These are phyloP conservation scores for Thraustotheca clavata DNA, from an alignment of 352 stramenopile species.

Conservation along the genomic window DNA sequence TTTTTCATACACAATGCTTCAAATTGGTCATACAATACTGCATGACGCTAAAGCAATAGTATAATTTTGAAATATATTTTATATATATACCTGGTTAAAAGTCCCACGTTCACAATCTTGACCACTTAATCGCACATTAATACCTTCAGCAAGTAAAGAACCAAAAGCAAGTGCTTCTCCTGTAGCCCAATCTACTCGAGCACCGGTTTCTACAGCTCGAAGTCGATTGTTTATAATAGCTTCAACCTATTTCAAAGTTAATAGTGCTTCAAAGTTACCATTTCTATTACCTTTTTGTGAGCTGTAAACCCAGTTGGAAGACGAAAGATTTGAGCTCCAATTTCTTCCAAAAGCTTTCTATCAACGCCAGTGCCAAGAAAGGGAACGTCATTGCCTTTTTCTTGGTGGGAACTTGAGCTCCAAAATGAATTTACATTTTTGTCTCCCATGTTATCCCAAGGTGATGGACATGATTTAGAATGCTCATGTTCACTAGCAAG, in stretches of 20 bases:
- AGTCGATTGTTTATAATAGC: slow-evolving; percentile 81
- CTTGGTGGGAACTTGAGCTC: no score
- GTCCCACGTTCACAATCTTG: slow-evolving; percentile 85
- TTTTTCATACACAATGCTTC: slow-evolving; percentile 66
- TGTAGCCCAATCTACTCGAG: slow-evolving; percentile 81
- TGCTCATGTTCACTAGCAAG: slow-evolving; percentile 63
- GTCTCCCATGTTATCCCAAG: slow-evolving; percentile 67
- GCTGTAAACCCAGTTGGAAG: slow-evolving; percentile 75
- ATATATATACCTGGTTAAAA: slow-evolving; percentile 73
- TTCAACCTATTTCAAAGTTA: slow-evolving; percentile 31
- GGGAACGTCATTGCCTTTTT: neutral
- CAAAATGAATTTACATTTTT: slow-evolving; percentile 29
- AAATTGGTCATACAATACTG: slow-evolving; percentile 83
- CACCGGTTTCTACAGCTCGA: slow-evolving; percentile 65
- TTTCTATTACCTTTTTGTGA: slow-evolving; percentile 50
- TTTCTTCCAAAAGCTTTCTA: slow-evolving; percentile 52
- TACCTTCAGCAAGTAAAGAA: slow-evolving; percentile 69
- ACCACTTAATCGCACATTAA: slow-evolving; percentile 76
- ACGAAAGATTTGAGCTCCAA: slow-evolving; percentile 68
- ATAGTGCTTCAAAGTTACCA: neutral
- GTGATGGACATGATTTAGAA: slow-evolving; percentile 52
- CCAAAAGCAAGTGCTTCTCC: slow-evolving; percentile 85
- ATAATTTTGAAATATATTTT: neutral
- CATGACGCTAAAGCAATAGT: slow-evolving; percentile 40
- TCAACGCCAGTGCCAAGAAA: slow-evolving; percentile 50